Evolutionary conservation across 495 filamentous ascomycete genomes (phyloP).

Genomic region (Penicillium coffeae): DNA sequence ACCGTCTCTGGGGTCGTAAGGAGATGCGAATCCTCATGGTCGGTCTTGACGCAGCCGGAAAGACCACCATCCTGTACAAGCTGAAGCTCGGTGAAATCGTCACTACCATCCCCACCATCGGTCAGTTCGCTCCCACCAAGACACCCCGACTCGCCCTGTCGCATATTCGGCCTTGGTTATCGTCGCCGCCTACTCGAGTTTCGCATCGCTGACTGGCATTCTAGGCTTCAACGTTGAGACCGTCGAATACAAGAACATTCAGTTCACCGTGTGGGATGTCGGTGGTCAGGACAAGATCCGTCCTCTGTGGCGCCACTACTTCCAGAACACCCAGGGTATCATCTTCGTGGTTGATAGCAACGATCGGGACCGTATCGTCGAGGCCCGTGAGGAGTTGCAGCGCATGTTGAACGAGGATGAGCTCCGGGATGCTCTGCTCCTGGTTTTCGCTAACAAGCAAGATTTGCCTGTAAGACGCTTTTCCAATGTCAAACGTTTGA

Average conservation of each 20-base stretch:
- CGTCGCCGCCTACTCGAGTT: not conserved
- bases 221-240: conserved; percentile 99
- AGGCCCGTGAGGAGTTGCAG: conserved; percentile 98
- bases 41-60: conserved; percentile 97
- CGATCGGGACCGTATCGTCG: conserved; percentile 98
- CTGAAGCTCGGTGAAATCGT: conserved; percentile 99
- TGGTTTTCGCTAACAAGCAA: conserved; percentile 99
- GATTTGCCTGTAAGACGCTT: conserved; percentile 84
- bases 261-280: conserved; percentile 99
- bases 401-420: conserved; percentile 99
- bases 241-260: conserved; percentile 99
- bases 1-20: conserved; percentile 96
- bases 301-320: conserved; percentile 99
- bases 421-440: conserved; percentile 90
- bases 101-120: conserved; percentile 98
- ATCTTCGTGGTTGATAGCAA: conserved; percentile 99
- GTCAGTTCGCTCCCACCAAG: conserved; percentile 55
- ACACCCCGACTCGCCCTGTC: conserved; percentile 4
- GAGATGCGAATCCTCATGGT: conserved; percentile 99
- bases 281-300: conserved; percentile 99
- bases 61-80: conserved; percentile 99
- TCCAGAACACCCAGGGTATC: conserved; percentile 99
- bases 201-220: conserved; percentile 10
- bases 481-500: conserved; percentile 2
- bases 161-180: not conserved